phyloP scores from a whole-genome alignment of 2,329 filamentous ascomycete genomes.

The Penicillium sp. region DNA sequence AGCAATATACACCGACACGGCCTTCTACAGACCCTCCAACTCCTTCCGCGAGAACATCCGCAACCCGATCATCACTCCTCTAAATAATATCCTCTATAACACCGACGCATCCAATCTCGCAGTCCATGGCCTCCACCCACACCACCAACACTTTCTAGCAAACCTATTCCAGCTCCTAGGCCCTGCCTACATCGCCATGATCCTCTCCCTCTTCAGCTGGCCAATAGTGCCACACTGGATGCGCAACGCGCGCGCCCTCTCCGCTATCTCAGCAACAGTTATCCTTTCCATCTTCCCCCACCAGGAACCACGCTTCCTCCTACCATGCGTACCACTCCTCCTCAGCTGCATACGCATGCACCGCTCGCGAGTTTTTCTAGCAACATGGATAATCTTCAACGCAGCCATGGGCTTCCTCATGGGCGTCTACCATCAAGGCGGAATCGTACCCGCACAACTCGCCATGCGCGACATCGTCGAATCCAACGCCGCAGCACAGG shows the following conservation, averaged over 20 bases:
- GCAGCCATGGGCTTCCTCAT: constrained; percentile 45
- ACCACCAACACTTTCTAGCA: constrained; percentile 68
- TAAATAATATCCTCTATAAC: constrained; percentile 76
- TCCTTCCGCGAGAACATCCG: constrained; percentile 41
- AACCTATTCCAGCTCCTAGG: constrained; percentile 70
- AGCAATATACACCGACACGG: constrained; percentile 77
- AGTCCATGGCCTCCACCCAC: constrained; percentile 69
- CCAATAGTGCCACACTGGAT: constrained; percentile 29
- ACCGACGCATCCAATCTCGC: constrained; percentile 64
- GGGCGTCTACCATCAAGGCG: constrained; percentile 52
- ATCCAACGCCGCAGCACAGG: constrained; percentile 20
- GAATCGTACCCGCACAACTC: constrained; percentile 48
- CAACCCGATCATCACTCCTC: constrained; percentile 65
- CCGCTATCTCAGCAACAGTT: constrained; percentile 42
- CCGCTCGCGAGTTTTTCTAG: constrained; percentile 39
- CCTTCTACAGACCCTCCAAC: constrained; percentile 59
- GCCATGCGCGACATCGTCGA: constrained; percentile 40
- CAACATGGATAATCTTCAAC: constrained; percentile 48
- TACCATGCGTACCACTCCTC: constrained; percentile 49
- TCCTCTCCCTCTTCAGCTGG: constrained; percentile 46
- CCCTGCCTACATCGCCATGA: constrained; percentile 56
- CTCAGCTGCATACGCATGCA: constrained; percentile 46
- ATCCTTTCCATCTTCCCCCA: constrained; percentile 47
- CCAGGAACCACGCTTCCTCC: constrained; percentile 51
- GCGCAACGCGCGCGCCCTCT: constrained; percentile 39